Percentiles rank a stretch among this genome's conserved stretches.
Evolutionary conservation across 2,329 filamentous ascomycete species (phyloP).

Genomic region (Fusarium paranaense): DNA sequence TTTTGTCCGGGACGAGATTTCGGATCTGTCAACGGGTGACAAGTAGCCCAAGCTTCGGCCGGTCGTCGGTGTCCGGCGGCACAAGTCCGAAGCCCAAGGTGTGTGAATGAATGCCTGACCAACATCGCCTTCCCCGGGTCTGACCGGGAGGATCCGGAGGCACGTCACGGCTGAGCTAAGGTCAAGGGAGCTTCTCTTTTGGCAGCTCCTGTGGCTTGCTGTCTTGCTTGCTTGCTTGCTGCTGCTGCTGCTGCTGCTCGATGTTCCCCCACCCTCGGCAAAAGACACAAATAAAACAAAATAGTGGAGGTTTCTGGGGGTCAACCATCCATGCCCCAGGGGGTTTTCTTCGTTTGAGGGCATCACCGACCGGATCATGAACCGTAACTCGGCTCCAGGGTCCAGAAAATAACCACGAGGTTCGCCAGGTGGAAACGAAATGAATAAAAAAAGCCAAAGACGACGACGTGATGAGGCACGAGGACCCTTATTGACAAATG

Average conservation of each 20-base stretch:
- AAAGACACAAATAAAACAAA: conserved; percentile 20
- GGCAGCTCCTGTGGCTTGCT: conserved; percentile 14
- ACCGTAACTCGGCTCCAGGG: not conserved
- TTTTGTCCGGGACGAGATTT: conserved; percentile 16
- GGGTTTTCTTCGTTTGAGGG: conserved; percentile 5
- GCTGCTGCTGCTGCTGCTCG: not conserved
- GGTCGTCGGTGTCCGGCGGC: conserved; percentile 32
- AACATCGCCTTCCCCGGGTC: conserved; percentile 2
- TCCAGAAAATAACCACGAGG: not conserved
- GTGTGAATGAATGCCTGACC: conserved; percentile 30
- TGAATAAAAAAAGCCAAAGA: not conserved
- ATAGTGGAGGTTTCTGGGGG: conserved; percentile 26
- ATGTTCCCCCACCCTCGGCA: conserved; percentile 37
- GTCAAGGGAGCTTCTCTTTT: not conserved
- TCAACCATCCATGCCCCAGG: conserved; percentile 21
- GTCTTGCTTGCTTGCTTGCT: not conserved
- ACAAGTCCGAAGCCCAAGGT: not conserved
- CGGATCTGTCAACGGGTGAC: conserved; percentile 23
- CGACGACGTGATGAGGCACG: conserved; percentile 1
- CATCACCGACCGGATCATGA: conserved; percentile 8
- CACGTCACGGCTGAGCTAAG: conserved; percentile 28
- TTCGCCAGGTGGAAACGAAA: not conserved
- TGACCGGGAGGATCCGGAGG: conserved; percentile 43
- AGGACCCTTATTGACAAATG: not conserved
- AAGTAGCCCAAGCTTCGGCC: conserved; percentile 15